A percentile compares a stretch with the other conserved stretches of the same genome.
These are phyloP conservation scores for Rhododendron vialii DNA, from an alignment of 148 eudicot genomes.

Conservation along the genomic window DNA sequence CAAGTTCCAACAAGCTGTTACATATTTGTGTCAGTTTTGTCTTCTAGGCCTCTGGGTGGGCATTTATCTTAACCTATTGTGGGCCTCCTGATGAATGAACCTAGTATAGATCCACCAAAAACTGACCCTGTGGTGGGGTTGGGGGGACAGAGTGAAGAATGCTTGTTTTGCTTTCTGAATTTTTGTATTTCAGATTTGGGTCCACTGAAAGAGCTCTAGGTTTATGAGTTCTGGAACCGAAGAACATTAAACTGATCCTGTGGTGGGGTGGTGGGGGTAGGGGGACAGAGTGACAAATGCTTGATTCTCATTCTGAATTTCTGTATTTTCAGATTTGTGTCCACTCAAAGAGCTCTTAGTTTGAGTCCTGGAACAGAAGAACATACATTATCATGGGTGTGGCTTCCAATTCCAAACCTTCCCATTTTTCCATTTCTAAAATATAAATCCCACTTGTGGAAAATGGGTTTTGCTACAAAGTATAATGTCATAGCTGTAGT, in stretches of 20 bases:
- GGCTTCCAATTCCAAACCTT: not conserved
- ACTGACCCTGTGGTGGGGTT: not conserved
- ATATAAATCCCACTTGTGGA: not conserved
- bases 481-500: not conserved
- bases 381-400: not conserved
- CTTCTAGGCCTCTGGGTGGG: not conserved
- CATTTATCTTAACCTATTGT: not conserved
- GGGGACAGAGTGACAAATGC: too few relatives aligned
- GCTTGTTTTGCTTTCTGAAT: not conserved
- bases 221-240: not conserved
- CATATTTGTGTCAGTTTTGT: not conserved
- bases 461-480: not conserved
- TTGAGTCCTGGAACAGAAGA: not conserved
- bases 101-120: not conserved
- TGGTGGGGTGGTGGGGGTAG: too few relatives aligned
- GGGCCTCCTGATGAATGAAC: not conserved
- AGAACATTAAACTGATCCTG: too few relatives aligned
- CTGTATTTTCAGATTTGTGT: not conserved
- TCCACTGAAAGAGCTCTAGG: not conserved
- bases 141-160: not conserved
- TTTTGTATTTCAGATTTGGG: not conserved
- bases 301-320: too few relatives aligned
- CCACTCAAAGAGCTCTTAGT: not conserved
- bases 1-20: not conserved
- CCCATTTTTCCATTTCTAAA: not conserved